These are phyloP conservation scores for Talaromyces thailandensis DNA, from an alignment of 495 filamentous ascomycete species.

Conservation along the genomic window DNA sequence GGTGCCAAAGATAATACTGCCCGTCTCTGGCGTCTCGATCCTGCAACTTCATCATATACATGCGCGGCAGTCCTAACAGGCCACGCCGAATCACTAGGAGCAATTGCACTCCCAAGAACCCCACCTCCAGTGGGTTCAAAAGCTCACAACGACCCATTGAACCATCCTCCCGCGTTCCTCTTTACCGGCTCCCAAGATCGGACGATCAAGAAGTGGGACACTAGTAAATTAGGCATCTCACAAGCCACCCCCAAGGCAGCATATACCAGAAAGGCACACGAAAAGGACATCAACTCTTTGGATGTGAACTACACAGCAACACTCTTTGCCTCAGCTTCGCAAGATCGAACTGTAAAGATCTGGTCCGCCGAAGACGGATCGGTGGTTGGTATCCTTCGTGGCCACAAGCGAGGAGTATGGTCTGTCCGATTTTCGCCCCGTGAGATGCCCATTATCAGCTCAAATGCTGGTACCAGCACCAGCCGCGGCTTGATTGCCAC, in stretches of 20 bases:
- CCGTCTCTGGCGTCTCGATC: constrained; percentile 83
- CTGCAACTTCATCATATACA: constrained; percentile 59
- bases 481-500: constrained; percentile 71
- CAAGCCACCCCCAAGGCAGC: constrained; percentile 44
- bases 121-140: constrained; percentile 54
- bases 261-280: constrained; percentile 89
- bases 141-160: constrained; percentile 56
- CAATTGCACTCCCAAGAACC: constrained; percentile 68
- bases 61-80: constrained; percentile 78
- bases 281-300: constrained; percentile 97
- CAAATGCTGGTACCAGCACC: constrained; percentile 50
- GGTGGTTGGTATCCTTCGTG: constrained; percentile 76
- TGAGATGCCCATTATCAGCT: constrained; percentile 63
- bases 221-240: constrained; percentile 37
- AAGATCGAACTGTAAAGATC: constrained; percentile 94
- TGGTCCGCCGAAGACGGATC: constrained; percentile 88
- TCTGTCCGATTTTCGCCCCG: constrained; percentile 79
- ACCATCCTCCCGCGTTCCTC: constrained; percentile 73
- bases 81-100: constrained; percentile 92
- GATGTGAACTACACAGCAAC: constrained; percentile 60
- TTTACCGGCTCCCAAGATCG: constrained; percentile 90
- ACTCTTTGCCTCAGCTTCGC: constrained; percentile 88
- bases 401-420: constrained; percentile 93
- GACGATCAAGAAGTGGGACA: constrained; percentile 87
- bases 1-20: constrained; percentile 96